Conservation (phyloP, 176 grass and related monocot species). For the Puccinellia tenuiflora region DNA sequence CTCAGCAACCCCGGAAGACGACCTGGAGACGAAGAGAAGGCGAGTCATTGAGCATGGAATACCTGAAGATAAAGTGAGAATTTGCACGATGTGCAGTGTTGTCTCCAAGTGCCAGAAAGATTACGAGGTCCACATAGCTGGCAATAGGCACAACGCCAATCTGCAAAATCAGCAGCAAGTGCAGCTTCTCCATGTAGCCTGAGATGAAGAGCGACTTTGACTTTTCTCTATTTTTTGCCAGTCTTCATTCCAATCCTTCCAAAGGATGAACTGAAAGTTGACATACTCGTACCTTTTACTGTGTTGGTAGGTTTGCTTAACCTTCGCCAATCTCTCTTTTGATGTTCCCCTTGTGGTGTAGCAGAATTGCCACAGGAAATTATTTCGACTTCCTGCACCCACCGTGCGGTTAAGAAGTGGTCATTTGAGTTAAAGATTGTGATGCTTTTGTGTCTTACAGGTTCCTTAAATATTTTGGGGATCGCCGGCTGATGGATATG, state of each 20-base stretch:
- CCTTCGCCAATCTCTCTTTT: neutral
- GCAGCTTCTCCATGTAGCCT: neutral
- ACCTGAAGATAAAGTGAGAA: constrained; percentile 38
- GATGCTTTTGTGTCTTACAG: neutral
- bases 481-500: neutral
- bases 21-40: constrained; percentile 64
- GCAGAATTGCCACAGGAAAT: neutral
- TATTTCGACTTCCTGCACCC: neutral
- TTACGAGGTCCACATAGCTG: constrained; percentile 52
- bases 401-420: neutral
- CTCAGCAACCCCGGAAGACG: constrained; percentile 29
- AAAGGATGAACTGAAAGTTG: neutral
- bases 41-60: constrained; percentile 56
- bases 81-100: constrained; percentile 22
- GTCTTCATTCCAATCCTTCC: neutral
- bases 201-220: neutral
- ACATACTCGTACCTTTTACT: neutral
- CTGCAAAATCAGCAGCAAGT: constrained; percentile 46
- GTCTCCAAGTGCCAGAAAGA: constrained; percentile 50
- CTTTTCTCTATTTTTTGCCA: neutral
- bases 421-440: neutral
- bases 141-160: constrained; percentile 59
- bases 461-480: neutral
- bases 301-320: neutral
- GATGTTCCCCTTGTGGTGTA: neutral